These are phyloP conservation scores for Chytriomyces sp. DNA, from an alignment of 192 early-diverging fungal genomes.

Conservation along the genomic window DNA sequence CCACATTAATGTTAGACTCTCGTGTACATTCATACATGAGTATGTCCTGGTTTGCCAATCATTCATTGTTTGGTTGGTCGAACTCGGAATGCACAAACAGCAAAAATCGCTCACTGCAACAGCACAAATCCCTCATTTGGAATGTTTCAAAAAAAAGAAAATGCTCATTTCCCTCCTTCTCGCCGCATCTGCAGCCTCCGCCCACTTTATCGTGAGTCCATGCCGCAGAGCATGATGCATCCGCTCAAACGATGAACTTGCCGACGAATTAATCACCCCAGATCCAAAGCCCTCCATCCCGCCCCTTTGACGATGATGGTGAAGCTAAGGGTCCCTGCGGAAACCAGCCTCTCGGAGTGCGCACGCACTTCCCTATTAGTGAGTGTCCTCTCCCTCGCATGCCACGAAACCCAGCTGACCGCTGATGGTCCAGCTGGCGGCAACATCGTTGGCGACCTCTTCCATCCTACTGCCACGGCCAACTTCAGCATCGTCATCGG, in stretches of 20 bases:
- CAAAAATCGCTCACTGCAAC: too few species aligned
- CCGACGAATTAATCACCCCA: conserved; percentile 10
- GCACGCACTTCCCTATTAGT: conserved; percentile 50
- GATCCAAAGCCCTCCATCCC: conserved; percentile 47
- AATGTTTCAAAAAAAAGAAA: too few species aligned
- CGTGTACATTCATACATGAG: too few species aligned
- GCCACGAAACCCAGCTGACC: conserved; percentile 17
- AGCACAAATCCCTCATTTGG: too few species aligned
- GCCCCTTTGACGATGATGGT: conserved; percentile 47
- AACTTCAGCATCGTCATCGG: conserved; percentile 42
- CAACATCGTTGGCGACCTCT: conserved; percentile 36
- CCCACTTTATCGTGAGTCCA: conserved; percentile 39
- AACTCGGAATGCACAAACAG: too few species aligned
- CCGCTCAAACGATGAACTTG: neutral
- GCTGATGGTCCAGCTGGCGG: neutral
- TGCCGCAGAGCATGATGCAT: neutral
- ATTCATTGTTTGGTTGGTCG: too few species aligned
- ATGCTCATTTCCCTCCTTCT: conserved; percentile 29
- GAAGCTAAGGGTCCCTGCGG: conserved; percentile 57
- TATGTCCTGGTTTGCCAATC: too few species aligned
- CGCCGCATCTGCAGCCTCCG: conserved; percentile 38
- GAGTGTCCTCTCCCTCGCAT: too few species aligned
- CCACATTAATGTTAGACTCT: too few species aligned
- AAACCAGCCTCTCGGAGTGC: conserved; percentile 40
- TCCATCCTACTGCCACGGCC: conserved; percentile 41